Conservation (phyloP, 2,329 filamentous ascomycete species). For the Ophiocordyceps sinensis region DNA sequence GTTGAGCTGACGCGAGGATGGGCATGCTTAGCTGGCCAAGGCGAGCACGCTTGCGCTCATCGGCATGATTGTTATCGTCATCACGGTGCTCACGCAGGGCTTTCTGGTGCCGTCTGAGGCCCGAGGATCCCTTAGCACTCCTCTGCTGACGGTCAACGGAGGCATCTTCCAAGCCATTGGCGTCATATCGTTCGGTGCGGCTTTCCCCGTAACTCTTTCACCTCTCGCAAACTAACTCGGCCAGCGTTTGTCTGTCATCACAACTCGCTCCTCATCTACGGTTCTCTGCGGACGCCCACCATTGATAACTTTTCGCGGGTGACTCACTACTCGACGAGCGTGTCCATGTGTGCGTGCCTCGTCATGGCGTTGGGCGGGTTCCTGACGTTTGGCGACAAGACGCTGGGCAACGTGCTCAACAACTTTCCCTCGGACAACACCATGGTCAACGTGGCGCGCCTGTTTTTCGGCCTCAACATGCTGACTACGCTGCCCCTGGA, state of each 20-base stretch:
- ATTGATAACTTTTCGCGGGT: slow-evolving; percentile 89
- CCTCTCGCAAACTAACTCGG: neutral
- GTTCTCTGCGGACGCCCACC: slow-evolving; percentile 83
- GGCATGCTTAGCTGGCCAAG: slow-evolving; percentile 60
- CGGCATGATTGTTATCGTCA: slow-evolving; percentile 82
- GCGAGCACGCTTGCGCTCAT: slow-evolving; percentile 85
- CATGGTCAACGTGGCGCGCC: slow-evolving; percentile 85
- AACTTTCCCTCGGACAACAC: slow-evolving; percentile 86
- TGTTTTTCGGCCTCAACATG: slow-evolving; percentile 98
- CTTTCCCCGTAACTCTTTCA: neutral
- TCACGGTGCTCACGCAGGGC: slow-evolving; percentile 78
- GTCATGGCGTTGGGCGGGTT: slow-evolving; percentile 81
- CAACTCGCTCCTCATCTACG: slow-evolving; percentile 95
- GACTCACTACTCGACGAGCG: slow-evolving; percentile 81
- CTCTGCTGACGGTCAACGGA: slow-evolving; percentile 63
- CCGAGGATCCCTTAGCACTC: slow-evolving; percentile 55
- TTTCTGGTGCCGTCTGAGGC: slow-evolving; percentile 56
- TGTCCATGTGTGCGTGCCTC: slow-evolving; percentile 87
- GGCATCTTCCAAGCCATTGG: slow-evolving; percentile 94
- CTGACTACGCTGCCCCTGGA: slow-evolving; percentile 91
- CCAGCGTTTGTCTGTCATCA: slow-evolving; percentile 63
- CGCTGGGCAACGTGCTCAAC: slow-evolving; percentile 91
- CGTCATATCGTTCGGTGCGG: slow-evolving; percentile 87
- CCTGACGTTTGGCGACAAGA: slow-evolving; percentile 82
- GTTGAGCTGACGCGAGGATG: neutral